Conservation (phyloP, 1,284 basidiomycete species). For the Dichomitus squalens region DNA sequence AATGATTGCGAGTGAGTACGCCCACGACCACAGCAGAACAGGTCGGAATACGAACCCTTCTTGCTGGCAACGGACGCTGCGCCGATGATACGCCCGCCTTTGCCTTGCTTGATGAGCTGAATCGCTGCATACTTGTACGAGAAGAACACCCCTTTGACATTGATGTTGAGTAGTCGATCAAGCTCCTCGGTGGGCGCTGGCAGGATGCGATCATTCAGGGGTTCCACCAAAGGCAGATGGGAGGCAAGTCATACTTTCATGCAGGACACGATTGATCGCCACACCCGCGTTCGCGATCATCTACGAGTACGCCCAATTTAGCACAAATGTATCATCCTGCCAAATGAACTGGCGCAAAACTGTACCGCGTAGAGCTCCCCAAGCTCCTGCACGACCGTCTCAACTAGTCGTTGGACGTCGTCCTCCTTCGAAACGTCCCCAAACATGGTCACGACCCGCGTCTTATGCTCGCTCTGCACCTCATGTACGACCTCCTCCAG, state of each 20-base stretch:
- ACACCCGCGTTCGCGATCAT: constrained; percentile 38
- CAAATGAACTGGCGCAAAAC: no score
- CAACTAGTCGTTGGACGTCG: constrained; percentile 33
- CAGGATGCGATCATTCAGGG: no score
- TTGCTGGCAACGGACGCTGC: constrained; percentile 25
- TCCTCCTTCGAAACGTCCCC: constrained; percentile 35
- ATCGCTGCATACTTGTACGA: constrained; percentile 35
- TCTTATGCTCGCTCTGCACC: constrained; percentile 20
- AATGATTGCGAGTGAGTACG: not conserved
- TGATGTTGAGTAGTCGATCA: constrained; percentile 28
- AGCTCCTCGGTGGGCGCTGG: constrained; percentile 14
- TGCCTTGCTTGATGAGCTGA: constrained; percentile 33
- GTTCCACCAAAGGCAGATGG: no score
- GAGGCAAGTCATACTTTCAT: constrained; percentile 14
- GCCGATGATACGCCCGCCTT: constrained; percentile 34
- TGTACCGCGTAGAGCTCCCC: constrained; percentile 29
- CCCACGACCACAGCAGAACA: no score
- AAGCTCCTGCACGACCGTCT: constrained; percentile 28
- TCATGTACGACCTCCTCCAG: constrained; percentile 25
- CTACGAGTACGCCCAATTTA: no score
- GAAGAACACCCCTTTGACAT: constrained; percentile 32
- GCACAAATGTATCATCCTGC: no score
- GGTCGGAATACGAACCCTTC: constrained; percentile 8
- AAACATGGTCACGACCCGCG: constrained; percentile 24
- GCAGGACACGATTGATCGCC: constrained; percentile 16